Percentiles rank a stretch among this genome's conserved stretches.
Evolutionary conservation across 768 basidiomycete genomes (phyloP).

Genomic region (Pisolithus tinctorius): DNA sequence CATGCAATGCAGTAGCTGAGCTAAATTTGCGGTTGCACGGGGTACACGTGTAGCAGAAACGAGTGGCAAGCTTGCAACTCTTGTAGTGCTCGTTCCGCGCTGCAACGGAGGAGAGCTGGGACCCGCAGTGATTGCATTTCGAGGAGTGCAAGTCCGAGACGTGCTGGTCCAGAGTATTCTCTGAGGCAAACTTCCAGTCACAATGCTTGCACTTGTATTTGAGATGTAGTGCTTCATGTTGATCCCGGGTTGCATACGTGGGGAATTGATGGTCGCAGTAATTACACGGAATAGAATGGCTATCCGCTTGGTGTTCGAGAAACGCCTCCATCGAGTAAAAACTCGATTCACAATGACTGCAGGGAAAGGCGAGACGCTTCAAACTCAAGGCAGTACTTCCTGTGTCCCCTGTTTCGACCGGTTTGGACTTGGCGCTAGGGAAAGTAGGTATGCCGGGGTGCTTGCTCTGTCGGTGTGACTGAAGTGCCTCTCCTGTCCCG

Average conservation of each 20-base stretch:
- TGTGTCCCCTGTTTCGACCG: no score
- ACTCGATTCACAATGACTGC: no score
- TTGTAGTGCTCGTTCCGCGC: background rate
- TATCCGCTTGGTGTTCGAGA: no score
- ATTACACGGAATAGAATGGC: no score
- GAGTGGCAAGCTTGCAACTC: background rate
- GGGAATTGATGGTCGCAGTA: no score
- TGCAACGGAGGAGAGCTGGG: background rate
- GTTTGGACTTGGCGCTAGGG: no score
- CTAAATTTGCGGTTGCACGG: background rate
- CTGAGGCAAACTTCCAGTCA: background rate
- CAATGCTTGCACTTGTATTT: background rate
- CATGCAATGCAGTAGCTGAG: background rate
- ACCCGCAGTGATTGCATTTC: background rate
- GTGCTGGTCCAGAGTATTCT: background rate
- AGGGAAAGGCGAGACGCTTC: no score
- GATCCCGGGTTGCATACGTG: background rate
- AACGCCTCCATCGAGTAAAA: no score
- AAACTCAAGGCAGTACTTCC: no score
- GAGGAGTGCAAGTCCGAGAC: background rate
- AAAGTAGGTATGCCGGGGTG: background rate
- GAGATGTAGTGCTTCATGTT: background rate
- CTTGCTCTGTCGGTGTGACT: background rate
- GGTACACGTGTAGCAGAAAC: background rate
- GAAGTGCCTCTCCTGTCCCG: background rate